phyloP scores from a whole-genome alignment of 345 rosid genomes.

The Corchorus capsularis region DNA sequence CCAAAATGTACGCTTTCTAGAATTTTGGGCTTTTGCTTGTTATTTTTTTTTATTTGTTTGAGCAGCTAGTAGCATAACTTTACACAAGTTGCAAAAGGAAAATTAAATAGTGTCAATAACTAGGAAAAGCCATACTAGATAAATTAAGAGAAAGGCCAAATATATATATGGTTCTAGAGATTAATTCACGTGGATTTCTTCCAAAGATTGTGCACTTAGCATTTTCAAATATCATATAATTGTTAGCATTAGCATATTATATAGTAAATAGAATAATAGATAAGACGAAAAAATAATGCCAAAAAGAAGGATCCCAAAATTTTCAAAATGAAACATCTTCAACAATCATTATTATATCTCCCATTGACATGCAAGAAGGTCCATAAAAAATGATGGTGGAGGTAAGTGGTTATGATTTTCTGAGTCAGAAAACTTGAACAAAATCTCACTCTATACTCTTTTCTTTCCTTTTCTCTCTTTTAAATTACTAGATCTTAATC shows the following conservation, averaged over 20 bases:
- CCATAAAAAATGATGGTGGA: not conserved
- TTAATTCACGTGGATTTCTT: not conserved
- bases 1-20: no score
- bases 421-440: conserved; percentile 5
- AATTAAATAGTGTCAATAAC: no score
- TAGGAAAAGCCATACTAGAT: no score
- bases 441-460: not conserved
- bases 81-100: no score
- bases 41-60: no score
- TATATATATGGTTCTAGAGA: no score
- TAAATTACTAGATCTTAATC: not conserved
- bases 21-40: no score
- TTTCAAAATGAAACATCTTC: not conserved
- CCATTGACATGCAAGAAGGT: not conserved
- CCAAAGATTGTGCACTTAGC: not conserved
- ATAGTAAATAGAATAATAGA: not conserved
- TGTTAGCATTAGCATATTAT: not conserved
- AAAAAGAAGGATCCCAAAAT: not conserved
- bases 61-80: no score
- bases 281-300: not conserved
- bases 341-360: not conserved
- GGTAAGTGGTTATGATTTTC: conserved; percentile 12
- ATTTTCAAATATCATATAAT: not conserved
- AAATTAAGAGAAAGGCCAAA: no score
- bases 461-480: not conserved